Evolutionary conservation across 331 rosid genomes (phyloP).

Genomic region (Pyrus hybrid): DNA sequence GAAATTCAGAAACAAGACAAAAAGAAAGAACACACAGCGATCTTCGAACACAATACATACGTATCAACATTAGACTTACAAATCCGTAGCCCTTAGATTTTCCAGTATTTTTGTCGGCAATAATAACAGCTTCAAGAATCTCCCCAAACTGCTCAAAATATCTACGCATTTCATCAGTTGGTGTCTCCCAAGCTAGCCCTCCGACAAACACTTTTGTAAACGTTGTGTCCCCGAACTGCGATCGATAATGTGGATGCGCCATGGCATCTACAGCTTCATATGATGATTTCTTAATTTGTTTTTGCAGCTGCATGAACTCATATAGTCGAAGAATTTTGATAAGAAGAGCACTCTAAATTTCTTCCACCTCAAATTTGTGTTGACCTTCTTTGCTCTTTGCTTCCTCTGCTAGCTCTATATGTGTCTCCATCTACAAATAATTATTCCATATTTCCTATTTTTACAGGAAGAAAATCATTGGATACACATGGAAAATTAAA

Average conservation of each 20-base stretch:
- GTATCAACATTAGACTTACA: slow-evolving; percentile 37
- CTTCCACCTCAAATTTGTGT: slow-evolving; percentile 3
- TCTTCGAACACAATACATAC: neutral
- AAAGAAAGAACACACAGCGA: neutral
- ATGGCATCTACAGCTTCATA: slow-evolving; percentile 17
- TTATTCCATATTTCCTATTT: neutral
- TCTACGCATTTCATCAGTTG: slow-evolving; percentile 69
- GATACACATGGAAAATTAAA: slow-evolving; percentile 23
- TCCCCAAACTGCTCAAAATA: slow-evolving; percentile 92
- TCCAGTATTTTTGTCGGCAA: slow-evolving; percentile 73
- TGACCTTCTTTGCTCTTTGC: neutral
- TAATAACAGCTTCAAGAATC: slow-evolving; percentile 92
- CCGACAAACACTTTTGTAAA: slow-evolving; percentile 91
- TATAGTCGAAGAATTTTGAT: neutral
- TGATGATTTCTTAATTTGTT: neutral
- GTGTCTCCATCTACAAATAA: slow-evolving; percentile 10
- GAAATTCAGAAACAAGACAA: neutral
- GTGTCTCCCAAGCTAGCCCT: slow-evolving; percentile 98
- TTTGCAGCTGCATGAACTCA: slow-evolving; percentile 1
- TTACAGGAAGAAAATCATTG: slow-evolving; percentile 21
- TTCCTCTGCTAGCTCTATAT: neutral
- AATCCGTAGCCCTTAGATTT: slow-evolving; percentile 98
- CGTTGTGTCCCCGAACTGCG: slow-evolving; percentile 91
- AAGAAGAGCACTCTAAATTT: neutral
- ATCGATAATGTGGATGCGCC: slow-evolving; percentile 80